A percentile compares a stretch with the other conserved stretches of the same genome.
These are phyloP conservation scores for Ascoidea rubescens DNA, from an alignment of 805 yeast species.

Conservation along the genomic window DNA sequence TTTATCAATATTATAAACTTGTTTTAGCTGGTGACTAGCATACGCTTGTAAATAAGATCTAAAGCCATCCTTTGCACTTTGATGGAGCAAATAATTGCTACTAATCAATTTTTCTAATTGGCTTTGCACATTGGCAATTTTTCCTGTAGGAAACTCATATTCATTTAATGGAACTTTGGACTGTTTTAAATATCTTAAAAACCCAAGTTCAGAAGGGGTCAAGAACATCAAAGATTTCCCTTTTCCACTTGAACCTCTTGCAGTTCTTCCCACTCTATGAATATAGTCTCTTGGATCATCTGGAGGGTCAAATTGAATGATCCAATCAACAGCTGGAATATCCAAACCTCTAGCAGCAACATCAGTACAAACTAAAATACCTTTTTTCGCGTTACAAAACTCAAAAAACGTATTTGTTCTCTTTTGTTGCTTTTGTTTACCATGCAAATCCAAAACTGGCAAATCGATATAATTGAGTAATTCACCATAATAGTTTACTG, in stretches of 20 bases:
- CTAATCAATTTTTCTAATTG: conserved; percentile 85
- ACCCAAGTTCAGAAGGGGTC: conserved; percentile 89
- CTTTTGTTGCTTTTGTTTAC: conserved; percentile 97
- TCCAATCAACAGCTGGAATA: conserved; percentile 98
- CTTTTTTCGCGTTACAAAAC: conserved; percentile 93
- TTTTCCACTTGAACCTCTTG: conserved; percentile 80
- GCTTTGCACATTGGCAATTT: conserved; percentile 91
- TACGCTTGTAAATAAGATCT: conserved; percentile 94
- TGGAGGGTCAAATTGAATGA: conserved; percentile 97
- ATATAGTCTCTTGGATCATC: conserved; percentile 99
- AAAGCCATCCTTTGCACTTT: conserved; percentile 94
- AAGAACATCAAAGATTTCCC: conserved; percentile 94
- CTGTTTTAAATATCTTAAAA: conserved; percentile 84
- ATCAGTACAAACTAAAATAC: conserved; percentile 89
- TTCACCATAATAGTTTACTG: conserved; percentile 94
- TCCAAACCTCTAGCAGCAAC: conserved; percentile 99
- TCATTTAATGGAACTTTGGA: conserved; percentile 97
- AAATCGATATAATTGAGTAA: conserved; percentile 88
- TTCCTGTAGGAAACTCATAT: conserved; percentile 87
- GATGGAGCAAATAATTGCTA: conserved; percentile 88
- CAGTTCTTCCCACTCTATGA: conserved; percentile 98
- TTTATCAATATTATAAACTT: conserved; percentile 93
- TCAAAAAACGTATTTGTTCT: conserved; percentile 97
- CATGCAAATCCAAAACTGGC: conserved; percentile 93
- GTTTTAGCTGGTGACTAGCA: conserved; percentile 90